These are phyloP conservation scores for Thinopyrum elongatum DNA, from an alignment of 176 grass and related monocot genomes.

Conservation along the genomic window DNA sequence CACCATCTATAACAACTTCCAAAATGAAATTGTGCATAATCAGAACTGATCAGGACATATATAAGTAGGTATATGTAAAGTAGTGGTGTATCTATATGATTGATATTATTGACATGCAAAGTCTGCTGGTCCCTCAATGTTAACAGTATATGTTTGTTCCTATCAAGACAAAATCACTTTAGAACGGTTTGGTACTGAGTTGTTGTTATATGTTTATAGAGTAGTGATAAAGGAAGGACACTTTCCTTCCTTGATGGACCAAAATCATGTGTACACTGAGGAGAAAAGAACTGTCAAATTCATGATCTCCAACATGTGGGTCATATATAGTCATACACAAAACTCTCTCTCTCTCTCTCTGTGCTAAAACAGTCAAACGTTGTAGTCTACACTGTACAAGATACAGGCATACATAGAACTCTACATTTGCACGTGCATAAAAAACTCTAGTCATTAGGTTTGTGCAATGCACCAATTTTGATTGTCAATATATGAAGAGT, in stretches of 20 bases:
- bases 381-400: background rate
- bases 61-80: conserved; percentile 18
- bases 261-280: conserved; percentile 18
- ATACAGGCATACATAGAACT: background rate
- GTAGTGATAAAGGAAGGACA: conserved; percentile 37
- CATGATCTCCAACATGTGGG: conserved; percentile 37
- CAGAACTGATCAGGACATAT: background rate
- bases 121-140: conserved; percentile 13
- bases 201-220: conserved; percentile 42
- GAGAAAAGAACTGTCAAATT: background rate
- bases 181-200: conserved; percentile 45
- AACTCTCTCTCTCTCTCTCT: background rate
- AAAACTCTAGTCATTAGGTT: background rate
- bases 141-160: conserved; percentile 36
- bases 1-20: background rate
- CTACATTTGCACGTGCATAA: background rate
- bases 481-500: background rate
- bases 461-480: background rate
- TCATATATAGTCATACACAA: conserved; percentile 4
- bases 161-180: conserved; percentile 46
- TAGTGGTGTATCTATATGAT: conserved; percentile 14
- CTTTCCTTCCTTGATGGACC: conserved; percentile 20
- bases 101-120: conserved; percentile 22
- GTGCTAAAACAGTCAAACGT: background rate
- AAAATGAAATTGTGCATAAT: background rate